Percentiles rank a stretch among this genome's conserved stretches.
phyloP scores from a whole-genome alignment of 2,329 filamentous ascomycete genomes.

The Sporothrix pseudoabietina region DNA sequence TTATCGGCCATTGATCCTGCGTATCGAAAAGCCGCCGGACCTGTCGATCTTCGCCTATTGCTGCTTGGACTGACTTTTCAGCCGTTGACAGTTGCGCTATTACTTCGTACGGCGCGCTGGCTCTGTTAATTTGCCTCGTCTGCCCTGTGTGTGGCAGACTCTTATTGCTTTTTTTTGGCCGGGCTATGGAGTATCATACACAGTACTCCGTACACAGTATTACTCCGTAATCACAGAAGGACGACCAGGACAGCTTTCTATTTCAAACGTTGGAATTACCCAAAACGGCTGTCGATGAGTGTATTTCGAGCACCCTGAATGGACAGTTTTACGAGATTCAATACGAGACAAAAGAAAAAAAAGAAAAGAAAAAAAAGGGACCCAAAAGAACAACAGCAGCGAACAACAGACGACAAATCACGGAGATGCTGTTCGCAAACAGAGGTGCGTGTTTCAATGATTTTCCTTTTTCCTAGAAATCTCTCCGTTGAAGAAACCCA shows the following conservation, averaged over 20 bases:
- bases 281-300: no score
- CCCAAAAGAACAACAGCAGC: not conserved
- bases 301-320: not conserved
- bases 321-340: not conserved
- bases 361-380: not conserved
- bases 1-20: not conserved
- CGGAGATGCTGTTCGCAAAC: not conserved
- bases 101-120: not conserved
- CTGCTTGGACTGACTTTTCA: not conserved
- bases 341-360: not conserved
- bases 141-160: not conserved
- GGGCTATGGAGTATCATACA: not conserved
- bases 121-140: not conserved
- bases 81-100: not conserved
- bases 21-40: conserved; percentile 6
- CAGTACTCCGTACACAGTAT: no score
- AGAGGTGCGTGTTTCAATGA: not conserved
- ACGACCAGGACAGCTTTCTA: not conserved
- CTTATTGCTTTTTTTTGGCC: not conserved
- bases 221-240: no score
- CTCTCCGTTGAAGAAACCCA: not conserved
- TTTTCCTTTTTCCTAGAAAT: not conserved
- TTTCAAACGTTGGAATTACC: not conserved
- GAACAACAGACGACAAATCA: not conserved
- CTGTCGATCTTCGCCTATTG: conserved; percentile 20